Evolutionary conservation across 129 eudicot species (phyloP), one percentile per base, ranked within the genome.

Genomic region (Pulicaria dysenterica): DNA sequence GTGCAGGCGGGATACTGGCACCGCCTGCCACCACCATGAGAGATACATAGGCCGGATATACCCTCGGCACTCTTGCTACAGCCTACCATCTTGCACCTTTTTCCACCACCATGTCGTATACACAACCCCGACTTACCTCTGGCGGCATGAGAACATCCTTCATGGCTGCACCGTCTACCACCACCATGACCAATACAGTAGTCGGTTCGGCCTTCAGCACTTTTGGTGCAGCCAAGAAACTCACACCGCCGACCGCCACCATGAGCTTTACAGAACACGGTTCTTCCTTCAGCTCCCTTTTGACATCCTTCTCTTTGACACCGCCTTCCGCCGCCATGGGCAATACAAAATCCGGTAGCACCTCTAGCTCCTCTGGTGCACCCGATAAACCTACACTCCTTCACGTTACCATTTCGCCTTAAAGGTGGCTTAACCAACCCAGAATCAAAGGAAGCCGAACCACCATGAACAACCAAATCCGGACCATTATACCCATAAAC

Each of bases 201-300:
- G 55, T 87, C 87, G 6, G 98, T 92, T 1, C 92, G 83, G 13
- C 98, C 98, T 73, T 89, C 98, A 0, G 98, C 98, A 14, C 98
- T 87, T 73, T 89, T 92, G 11, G 90, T 87, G 76, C 98, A 92
- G 6, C 95, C 98, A 14, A 83, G 89, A 76, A 64, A 65, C 62
- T 84, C 85, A 79, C 98, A 92, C 64, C 98, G 82, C 36, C 92
- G 82, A 14, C 98, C 98, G 41, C 98, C 98, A 2, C 98, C 98
- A 12, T 92, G 98, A 47, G 95, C 92, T 77, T 92, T 92, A 69
- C 98, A 92, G 75, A 89, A 92, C 40, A 81, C 86, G 0, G 98
- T 92, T 38, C 46, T 82, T 44, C 98, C 95, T 79, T 92, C 98
- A 0, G 98, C 96, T 3, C 98, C 98, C 75, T 89, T 92, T 0